Evolutionary conservation across 169 alveolate genomes (phyloP), one percentile per base, ranked within the genome.

Genomic region (Theileria sp.): DNA sequence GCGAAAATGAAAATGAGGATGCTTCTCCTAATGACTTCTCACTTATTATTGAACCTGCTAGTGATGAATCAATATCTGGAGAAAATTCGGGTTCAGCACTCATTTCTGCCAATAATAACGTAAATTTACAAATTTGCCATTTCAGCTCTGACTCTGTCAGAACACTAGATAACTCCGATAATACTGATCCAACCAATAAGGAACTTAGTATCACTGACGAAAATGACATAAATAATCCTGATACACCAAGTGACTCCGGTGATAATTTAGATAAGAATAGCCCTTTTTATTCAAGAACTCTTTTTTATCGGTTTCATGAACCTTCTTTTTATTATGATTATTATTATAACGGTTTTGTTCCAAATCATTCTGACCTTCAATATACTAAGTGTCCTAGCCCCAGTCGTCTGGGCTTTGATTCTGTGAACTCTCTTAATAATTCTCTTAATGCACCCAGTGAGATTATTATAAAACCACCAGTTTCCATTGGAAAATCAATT

Each of bases 381-480:
- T 19, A 58, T 17, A 19, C 67, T 8, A 58, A 25, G 26, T 58
- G 36, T 25, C 12, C 32, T 15, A 58, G 34, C 67, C 67, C 67
- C 67, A 19, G 26, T 25, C 3, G n/a, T 17, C 61, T 82, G 28
- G 88, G 88, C 44, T 82, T 82, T 28, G 86, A 75, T 51, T 66
- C 79, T 0, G 80, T 7, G 3, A 79, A 73, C 17, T 82, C 86
- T 4, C 50, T 82, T 1, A 73, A 82, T 75, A 21, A 50, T 15
- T 75, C 88, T 0, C 79, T 82, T 54, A 82, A 82, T 54, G 86
- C 86, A 12, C 38, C 62, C 5, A 50, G 85, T 26, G 88, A 82
- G 54, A 50, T 82, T 17, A 82, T 82, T 1, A 65, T 82, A 32
- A 34, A 73, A 23, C 84, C 88, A 1, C 88, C 88, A 12, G 77